phyloP scores from a whole-genome alignment of 2,329 filamentous ascomycete species.

The Hypoxylon sp. region DNA sequence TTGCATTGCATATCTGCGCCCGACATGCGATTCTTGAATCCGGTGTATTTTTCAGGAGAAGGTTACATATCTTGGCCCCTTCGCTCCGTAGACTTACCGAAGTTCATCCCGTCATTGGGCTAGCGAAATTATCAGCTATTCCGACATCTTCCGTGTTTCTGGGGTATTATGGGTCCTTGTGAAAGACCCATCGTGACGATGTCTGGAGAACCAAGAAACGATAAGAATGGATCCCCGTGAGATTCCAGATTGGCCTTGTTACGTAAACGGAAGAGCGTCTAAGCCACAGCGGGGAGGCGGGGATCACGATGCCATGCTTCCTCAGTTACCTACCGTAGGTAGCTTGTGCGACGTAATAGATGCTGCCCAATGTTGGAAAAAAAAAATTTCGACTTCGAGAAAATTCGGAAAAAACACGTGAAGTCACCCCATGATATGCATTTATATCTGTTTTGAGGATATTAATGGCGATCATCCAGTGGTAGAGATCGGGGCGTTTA shows the following conservation, averaged over 20 bases:
- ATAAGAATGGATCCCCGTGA: conserved; percentile 19
- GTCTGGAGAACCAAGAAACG: conserved; percentile 22
- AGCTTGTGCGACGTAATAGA: conserved; percentile 36
- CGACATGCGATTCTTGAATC: conserved; percentile 30
- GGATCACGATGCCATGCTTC: conserved; percentile 29
- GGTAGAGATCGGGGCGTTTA: conserved; percentile 3
- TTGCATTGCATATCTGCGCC: conserved; percentile 45
- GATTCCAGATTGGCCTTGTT: conserved; percentile 27
- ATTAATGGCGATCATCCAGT: conserved; percentile 19
- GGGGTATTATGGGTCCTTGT: conserved; percentile 24
- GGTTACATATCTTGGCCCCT: conserved; percentile 30
- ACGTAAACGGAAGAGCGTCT: conserved; percentile 36
- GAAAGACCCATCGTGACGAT: conserved; percentile 19
- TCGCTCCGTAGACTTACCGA: conserved; percentile 39
- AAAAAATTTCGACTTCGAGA: conserved; percentile 18
- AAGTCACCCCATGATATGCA: conserved; percentile 10
- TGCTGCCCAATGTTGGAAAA: conserved; percentile 17
- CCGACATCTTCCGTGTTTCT: conserved; percentile 40
- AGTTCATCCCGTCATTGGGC: conserved; percentile 46
- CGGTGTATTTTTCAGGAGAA: conserved; percentile 21
- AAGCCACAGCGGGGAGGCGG: conserved; percentile 33
- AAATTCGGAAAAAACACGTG: conserved; percentile 29
- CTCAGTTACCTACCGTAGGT: conserved; percentile 3
- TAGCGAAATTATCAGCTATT: conserved; percentile 30
- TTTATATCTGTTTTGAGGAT: conserved; percentile 9